Evolutionary conservation across 176 grass and related monocot species (phyloP).

Genomic region (Pharus latifolius): DNA sequence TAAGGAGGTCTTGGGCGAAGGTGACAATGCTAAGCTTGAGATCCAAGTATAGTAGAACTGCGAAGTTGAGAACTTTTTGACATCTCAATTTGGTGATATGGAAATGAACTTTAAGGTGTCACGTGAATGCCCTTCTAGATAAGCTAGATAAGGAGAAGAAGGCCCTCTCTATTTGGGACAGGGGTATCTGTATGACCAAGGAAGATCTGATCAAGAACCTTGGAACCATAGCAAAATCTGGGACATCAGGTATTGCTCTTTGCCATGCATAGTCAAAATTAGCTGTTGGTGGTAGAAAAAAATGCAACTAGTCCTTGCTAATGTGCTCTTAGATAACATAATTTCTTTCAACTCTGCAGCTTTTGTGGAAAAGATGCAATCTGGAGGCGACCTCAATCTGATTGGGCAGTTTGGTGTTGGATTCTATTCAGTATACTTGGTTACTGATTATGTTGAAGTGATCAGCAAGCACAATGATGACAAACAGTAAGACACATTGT

Average conservation of each 20-base stretch:
- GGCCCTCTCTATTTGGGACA: slow-evolving; percentile 76
- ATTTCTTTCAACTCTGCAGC: slow-evolving; percentile 36
- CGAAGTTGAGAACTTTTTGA: background rate
- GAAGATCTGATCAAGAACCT: slow-evolving; percentile 97
- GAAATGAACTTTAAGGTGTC: background rate
- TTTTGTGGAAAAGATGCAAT: slow-evolving; percentile 92
- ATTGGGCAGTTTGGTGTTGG: slow-evolving; percentile 99
- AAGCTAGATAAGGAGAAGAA: slow-evolving; percentile 96
- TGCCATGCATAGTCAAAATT: background rate
- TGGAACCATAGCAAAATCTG: slow-evolving; percentile 94
- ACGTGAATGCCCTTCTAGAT: slow-evolving; percentile 42
- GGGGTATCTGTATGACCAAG: slow-evolving; percentile 97
- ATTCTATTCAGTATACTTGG: slow-evolving; percentile 97
- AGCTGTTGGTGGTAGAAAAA: background rate
- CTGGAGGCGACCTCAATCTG: slow-evolving; percentile 80
- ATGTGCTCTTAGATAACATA: background rate
- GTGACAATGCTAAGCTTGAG: slow-evolving; percentile 92
- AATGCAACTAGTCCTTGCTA: background rate
- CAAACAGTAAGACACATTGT: slow-evolving; percentile 90
- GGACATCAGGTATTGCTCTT: slow-evolving; percentile 57
- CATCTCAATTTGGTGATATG: background rate
- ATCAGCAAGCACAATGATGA: slow-evolving; percentile 99
- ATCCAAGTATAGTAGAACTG: slow-evolving; percentile 48
- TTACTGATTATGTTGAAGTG: slow-evolving; percentile 98
- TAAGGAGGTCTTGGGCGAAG: slow-evolving; percentile 82